Conservation (phyloP, 1,284 basidiomycete genomes). For the Cryptococcus sp. region DNA sequence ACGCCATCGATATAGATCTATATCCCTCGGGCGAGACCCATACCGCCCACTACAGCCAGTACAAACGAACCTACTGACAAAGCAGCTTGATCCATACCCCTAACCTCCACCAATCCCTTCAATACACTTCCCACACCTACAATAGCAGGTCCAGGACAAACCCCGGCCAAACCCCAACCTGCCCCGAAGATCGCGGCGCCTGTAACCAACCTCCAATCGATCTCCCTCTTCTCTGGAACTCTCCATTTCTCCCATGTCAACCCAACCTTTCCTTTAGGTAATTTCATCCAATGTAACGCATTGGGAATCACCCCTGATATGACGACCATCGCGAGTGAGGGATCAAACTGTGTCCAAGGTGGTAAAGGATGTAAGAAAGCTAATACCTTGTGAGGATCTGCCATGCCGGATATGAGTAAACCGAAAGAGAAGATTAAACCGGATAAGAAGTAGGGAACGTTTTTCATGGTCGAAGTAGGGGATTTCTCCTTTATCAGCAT, state of each 20-base stretch:
- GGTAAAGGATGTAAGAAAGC: conserved; percentile 52
- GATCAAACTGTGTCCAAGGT: conserved; percentile 40
- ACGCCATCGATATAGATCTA: background rate
- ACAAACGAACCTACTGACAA: background rate
- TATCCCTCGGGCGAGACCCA: background rate
- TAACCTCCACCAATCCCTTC: background rate
- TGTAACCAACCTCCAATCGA: conserved; percentile 54
- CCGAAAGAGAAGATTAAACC: conserved; percentile 58
- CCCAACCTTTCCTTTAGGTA: conserved; percentile 3
- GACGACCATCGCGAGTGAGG: conserved; percentile 49
- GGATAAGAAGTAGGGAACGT: conserved; percentile 48
- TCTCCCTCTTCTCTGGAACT: conserved; percentile 34
- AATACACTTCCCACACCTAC: conserved; percentile 11
- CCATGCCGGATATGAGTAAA: conserved; percentile 57
- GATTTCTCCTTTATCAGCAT: background rate
- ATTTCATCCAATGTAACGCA: conserved; percentile 35
- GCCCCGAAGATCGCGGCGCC: conserved; percentile 61
- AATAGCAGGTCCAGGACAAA: conserved; percentile 53
- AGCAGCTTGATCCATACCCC: background rate
- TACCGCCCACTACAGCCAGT: background rate
- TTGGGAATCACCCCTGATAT: conserved; percentile 50
- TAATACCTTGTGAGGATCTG: conserved; percentile 54
- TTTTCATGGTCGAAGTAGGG: background rate
- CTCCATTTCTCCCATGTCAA: conserved; percentile 33
- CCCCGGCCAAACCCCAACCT: conserved; percentile 63